Evolutionary conservation across 2,329 filamentous ascomycete species (phyloP).

Genomic region (Arthrobotrys entomopaga): DNA sequence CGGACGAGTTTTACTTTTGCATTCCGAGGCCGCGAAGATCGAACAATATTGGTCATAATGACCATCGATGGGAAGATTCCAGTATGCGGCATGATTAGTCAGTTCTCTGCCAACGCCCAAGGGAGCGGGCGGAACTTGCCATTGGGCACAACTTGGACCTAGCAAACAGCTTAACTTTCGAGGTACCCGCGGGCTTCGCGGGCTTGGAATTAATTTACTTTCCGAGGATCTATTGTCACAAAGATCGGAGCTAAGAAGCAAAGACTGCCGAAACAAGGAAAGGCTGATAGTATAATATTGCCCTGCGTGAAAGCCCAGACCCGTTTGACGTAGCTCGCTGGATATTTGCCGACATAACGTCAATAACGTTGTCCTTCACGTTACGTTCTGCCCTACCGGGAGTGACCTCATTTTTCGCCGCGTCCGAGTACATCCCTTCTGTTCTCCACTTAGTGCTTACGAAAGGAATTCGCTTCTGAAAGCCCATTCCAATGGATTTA

Average conservation of each 20-base stretch:
- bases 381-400: background rate
- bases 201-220: constrained; percentile 12
- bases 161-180: background rate
- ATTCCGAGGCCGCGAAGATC: constrained; percentile 12
- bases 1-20: constrained; percentile 12
- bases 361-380: background rate
- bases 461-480: constrained; percentile 25
- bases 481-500: background rate
- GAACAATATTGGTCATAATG: background rate
- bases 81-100: background rate
- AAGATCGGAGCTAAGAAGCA: background rate
- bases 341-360: background rate
- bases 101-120: background rate
- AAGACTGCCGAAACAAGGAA: constrained; percentile 8
- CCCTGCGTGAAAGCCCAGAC: background rate
- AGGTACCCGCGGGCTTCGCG: no score
- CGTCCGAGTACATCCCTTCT: constrained; percentile 1
- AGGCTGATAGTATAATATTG: background rate
- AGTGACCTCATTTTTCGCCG: constrained; percentile 1
- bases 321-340: background rate
- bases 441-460: constrained; percentile 24
- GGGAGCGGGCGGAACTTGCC: background rate
- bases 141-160: background rate
- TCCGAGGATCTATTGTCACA: background rate
- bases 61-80: background rate